Evolutionary conservation across 768 basidiomycete species (phyloP).

Genomic region (Chalciporus chontae): DNA sequence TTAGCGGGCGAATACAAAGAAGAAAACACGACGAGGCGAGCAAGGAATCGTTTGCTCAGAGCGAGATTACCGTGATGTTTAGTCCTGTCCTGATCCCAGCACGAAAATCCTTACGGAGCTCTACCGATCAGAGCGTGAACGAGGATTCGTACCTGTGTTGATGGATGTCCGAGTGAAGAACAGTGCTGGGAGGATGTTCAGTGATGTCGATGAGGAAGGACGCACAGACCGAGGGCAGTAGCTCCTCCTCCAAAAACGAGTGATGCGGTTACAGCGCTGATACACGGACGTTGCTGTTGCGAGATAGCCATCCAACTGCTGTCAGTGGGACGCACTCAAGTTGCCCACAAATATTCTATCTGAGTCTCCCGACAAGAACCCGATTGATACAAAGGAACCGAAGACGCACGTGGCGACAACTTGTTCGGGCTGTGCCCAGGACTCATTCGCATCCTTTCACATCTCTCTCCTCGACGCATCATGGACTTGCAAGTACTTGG

Average conservation of each 20-base stretch:
- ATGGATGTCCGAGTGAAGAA: not conserved
- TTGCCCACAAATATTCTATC: not conserved
- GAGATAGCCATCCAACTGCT: constrained; percentile 10
- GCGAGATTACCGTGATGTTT: constrained; percentile 53
- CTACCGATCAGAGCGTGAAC: constrained; percentile 63
- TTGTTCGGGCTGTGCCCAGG: too few relatives aligned
- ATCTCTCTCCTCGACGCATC: too few relatives aligned
- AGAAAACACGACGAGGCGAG: constrained; percentile 38
- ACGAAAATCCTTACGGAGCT: constrained; percentile 61
- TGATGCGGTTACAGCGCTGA: constrained; percentile 37
- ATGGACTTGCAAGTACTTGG: too few relatives aligned
- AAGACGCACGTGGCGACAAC: too few relatives aligned
- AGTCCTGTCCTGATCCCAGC: constrained; percentile 59
- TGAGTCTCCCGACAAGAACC: too few relatives aligned
- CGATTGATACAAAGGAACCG: too few relatives aligned
- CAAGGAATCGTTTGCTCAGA: constrained; percentile 49
- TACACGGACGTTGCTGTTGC: constrained; percentile 27
- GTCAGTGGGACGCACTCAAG: too few relatives aligned
- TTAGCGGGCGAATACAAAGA: too few relatives aligned
- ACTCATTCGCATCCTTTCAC: too few relatives aligned
- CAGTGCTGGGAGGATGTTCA: not conserved
- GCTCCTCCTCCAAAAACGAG: constrained; percentile 36
- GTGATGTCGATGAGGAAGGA: constrained; percentile 10
- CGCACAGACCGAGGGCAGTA: constrained; percentile 45
- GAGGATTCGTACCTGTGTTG: constrained; percentile 45